phyloP scores from a whole-genome alignment of 2,329 filamentous ascomycete genomes.

The Penicillium sp. region DNA sequence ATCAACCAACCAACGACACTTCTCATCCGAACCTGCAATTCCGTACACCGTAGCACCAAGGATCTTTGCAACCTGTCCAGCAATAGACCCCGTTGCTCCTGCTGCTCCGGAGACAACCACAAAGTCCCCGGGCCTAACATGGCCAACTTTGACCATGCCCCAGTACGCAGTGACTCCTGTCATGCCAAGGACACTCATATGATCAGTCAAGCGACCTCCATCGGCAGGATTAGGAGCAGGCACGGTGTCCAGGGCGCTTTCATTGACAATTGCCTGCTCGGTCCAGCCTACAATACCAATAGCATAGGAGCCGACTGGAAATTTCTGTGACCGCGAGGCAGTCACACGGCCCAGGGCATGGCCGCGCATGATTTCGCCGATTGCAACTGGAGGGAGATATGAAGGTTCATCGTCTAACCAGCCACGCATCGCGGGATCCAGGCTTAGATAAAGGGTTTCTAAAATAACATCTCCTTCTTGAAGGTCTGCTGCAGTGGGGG shows the following conservation, averaged over 20 bases:
- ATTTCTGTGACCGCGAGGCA: background rate
- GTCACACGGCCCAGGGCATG: background rate
- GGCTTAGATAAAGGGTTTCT: background rate
- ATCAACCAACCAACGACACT: constrained; percentile 54
- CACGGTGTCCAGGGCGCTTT: background rate
- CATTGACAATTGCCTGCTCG: background rate
- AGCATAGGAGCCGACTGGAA: background rate
- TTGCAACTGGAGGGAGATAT: background rate
- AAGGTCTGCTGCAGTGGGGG: background rate
- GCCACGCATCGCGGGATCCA: background rate
- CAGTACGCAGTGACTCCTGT: constrained; percentile 51
- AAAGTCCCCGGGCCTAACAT: constrained; percentile 41
- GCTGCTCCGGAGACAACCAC: constrained; percentile 51
- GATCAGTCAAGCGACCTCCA: background rate
- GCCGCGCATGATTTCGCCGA: background rate
- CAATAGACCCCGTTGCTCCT: constrained; percentile 51
- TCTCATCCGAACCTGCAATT: constrained; percentile 54
- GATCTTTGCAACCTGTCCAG: constrained; percentile 54
- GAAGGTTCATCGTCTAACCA: background rate
- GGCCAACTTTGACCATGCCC: constrained; percentile 44
- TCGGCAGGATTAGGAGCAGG: background rate
- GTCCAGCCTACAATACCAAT: background rate
- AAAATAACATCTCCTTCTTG: background rate
- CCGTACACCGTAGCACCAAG: constrained; percentile 45
- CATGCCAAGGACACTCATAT: constrained; percentile 38